phyloP scores from a whole-genome alignment of 169 alveolate species.

The Besnoitia besnoiti region DNA sequence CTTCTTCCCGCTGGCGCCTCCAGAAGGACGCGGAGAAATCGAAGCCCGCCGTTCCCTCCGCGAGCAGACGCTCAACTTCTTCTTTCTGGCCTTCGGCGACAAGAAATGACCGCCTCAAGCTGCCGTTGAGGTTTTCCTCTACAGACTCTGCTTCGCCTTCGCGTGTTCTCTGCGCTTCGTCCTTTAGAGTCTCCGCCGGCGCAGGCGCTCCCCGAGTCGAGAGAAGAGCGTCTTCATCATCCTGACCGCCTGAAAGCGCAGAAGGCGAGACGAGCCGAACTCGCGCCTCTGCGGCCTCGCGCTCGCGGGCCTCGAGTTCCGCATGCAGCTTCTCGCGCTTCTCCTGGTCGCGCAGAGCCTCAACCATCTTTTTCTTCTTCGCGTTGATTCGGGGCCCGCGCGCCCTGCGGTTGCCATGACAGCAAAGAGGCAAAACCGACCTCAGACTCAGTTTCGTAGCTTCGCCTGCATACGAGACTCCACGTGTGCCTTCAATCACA shows the following conservation, averaged over 20 bases:
- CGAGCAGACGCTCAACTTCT: neutral
- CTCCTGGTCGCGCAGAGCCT: constrained; percentile 3
- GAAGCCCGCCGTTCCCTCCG: too few relatives aligned
- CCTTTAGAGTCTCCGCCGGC: neutral
- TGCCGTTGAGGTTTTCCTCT: neutral
- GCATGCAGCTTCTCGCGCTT: neutral
- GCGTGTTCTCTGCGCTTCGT: neutral
- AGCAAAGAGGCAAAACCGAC: neutral
- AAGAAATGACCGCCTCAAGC: neutral
- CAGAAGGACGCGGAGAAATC: too few relatives aligned
- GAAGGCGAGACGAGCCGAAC: neutral
- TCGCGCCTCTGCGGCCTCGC: neutral
- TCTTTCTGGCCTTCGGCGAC: neutral
- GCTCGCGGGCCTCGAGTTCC: neutral
- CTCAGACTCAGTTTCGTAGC: neutral
- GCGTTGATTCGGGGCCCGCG: neutral
- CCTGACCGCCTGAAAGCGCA: neutral
- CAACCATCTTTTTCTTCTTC: neutral
- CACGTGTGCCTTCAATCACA: neutral
- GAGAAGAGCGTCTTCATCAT: neutral
- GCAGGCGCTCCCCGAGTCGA: neutral
- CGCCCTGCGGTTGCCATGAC: too few relatives aligned
- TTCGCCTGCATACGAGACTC: neutral
- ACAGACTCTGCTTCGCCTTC: neutral
- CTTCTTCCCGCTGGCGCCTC: too few relatives aligned